Evolutionary conservation across 805 yeast genomes (phyloP), one percentile per base, ranked within the genome.

Genomic region (Lipomyces japonicus): DNA sequence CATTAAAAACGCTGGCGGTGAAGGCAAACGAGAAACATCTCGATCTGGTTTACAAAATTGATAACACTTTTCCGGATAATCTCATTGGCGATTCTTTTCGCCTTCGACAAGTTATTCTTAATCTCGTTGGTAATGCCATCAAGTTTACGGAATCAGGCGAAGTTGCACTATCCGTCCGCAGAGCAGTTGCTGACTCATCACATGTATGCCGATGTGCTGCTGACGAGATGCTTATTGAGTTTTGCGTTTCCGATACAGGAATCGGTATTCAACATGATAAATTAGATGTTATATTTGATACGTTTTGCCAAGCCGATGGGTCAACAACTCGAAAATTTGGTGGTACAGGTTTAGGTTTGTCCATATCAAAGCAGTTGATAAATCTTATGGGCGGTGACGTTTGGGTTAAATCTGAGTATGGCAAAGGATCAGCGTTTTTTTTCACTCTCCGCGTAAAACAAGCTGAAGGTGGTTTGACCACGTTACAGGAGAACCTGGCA

Each of bases 351-450:
- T 74, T 87, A 40, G 96, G 96, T 16, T 74, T 87, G 48, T 85
- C 95, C 2, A 87, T 87, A 66, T 88, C 95, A 7, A 86, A 86
- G 66, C 88, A 86, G 61, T 75, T 87, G 60, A 87, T 88, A 63
- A 90, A 86, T 62, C 75, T 87, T 57, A 87, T 88, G 95, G 95
- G 95, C 38, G 96, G 95, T 65, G 91, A 84, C 57, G 86, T 87
- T 55, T 86, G 95, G 95, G 95, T 88, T 24, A 79, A 86, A 21
- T 85, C 95, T 0, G 76, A 75, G 53, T 85, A 81, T 63, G 93
- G 91, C 23, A 73, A 77, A 61, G 96, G 96, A 1, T 85, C 95
- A 2, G 82, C 84, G 62, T 87, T 87, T 66, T 84, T 80, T 68
- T 87, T 87, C 68, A 85, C 95, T 0, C 79, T 87, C 21, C 76